Base-by-base conservation (phyloP, 257 asterid species). In the Rauvolfia tetraphylla region DNA sequence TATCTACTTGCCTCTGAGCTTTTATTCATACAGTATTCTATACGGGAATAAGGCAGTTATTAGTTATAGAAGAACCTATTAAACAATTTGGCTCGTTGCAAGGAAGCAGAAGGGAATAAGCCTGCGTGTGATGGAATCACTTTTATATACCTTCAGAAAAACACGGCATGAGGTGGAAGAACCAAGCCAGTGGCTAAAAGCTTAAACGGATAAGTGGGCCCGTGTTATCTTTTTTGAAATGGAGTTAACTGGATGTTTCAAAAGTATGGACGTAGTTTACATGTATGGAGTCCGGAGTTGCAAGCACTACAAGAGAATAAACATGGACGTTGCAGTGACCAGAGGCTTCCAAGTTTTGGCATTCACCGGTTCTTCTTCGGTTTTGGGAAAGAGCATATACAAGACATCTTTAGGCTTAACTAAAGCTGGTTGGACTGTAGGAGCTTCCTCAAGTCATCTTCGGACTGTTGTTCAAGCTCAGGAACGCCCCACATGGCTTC, bases 401-500 rank as follows among this genome's bases (percentile, higher is more conserved):
- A 81, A 59, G 76, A 63, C 88, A 17, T 57, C 83, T 42, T 77
- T 84, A 20, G 78, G 80, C 65, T 39, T 77, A 74, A 73, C 84
- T n/a, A 79, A 70, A 80, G 57, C 73, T 38, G 68, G 76, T 68
- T 79, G 82, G 83, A 78, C 86, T 68, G 75, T 41, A 70, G 79
- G 81, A 38, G 80, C 73, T 39, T 81, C 77, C 39, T 70, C 15
- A 33, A 78, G 62, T 68, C 84, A 27, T 62, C 81, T 65, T 49
- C 73, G 61, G 27, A 78, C 75, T 69, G 86, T 79, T 62, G 85
- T 82, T 84, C 86, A 44, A 80, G 97, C 95, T 80, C 89, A 91
- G 78, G 78, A 79, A 42, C 94, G 98, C 4, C 97, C 95, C 17
- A 91, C 96, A 31, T 93, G 98, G 98, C 97, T 91, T 25, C 98